Base-by-base conservation (phyloP, 116 monocot genomes). In the Iris pallida region DNA sequence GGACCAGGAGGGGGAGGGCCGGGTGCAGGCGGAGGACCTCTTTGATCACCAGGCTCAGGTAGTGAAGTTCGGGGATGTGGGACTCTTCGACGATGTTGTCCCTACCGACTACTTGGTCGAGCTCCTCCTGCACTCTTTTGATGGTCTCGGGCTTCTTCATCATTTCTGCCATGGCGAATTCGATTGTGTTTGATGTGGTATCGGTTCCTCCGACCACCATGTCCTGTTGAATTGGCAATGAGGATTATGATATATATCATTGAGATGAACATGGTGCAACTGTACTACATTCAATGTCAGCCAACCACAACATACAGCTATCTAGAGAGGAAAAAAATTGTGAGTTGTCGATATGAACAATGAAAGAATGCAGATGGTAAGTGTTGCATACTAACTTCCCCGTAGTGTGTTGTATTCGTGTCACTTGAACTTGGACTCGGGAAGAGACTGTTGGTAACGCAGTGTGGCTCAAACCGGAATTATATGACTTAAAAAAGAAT, bases 171-270 rank as follows among this genome's bases (percentile, higher is more conserved):
- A 72, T 56, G 0, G 41, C 55, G 43, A 52, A 72, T 12, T 63
- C 72, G 5, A 72, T 42, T 2, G 60, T 72, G 41, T 45, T 64
- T 12, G 72, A 16, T 0, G 63, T 63, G 6, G 72, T 64, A 8
- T 72, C 72, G 0, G 63, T 63, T 12, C 72, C 72, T 20, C 72
- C 72, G 0, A 72, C 53, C 8, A 64, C 43, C 72, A 72, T 61
- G 49, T 72, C 63, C 72, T 63, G 45, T 70, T 47, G n/a, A n/a
- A n/a, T n/a, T n/a, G 12, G 57, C 5, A 51, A 51, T 2, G 49
- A 51, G 13, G 49, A 9, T 13, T 9, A 51, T 51, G 49, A 51
- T 51, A 51, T 51, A 4, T n/a, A n/a, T n/a, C n/a, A 51, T 51
- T 51, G 13, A 9, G 13, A 51, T 51, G 7, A 51, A 13, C 11